These are phyloP conservation scores for Apiotrichum porosum DNA, from an alignment of 1,284 basidiomycete species.

Conservation along the genomic window DNA sequence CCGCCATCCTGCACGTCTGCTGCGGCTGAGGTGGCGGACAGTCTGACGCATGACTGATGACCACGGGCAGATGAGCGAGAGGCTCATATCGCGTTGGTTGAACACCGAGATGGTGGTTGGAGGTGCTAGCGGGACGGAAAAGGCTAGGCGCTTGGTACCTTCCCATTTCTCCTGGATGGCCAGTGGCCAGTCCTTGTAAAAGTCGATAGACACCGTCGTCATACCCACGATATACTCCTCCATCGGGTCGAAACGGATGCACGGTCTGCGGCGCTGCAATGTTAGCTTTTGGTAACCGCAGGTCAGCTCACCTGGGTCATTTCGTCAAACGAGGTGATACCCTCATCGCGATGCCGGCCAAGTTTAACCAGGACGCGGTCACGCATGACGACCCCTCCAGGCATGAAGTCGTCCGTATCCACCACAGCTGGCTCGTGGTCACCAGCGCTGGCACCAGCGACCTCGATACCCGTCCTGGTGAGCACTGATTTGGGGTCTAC, in stretches of 20 bases:
- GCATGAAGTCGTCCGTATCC: constrained; percentile 18
- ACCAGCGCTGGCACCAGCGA: constrained; percentile 37
- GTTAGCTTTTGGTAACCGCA: background rate
- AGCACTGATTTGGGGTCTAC: constrained; percentile 38
- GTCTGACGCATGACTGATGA: constrained; percentile 8
- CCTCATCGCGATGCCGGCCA: constrained; percentile 36
- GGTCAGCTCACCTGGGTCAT: constrained; percentile 23
- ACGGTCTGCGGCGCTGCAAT: constrained; percentile 35
- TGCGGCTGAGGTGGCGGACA: background rate
- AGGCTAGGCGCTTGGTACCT: constrained; percentile 38
- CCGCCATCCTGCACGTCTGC: background rate
- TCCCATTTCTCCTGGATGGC: constrained; percentile 27
- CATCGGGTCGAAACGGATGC: constrained; percentile 31
- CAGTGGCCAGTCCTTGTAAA: constrained; percentile 42
- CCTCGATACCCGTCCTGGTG: constrained; percentile 31
- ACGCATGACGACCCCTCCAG: constrained; percentile 36
- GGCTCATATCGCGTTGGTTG: constrained; percentile 40
- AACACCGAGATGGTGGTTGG: constrained; percentile 40
- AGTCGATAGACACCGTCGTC: constrained; percentile 39
- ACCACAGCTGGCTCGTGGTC: constrained; percentile 26
- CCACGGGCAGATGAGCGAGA: constrained; percentile 24
- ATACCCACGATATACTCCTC: constrained; percentile 45
- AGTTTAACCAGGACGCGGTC: constrained; percentile 46
- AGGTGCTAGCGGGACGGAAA: constrained; percentile 34
- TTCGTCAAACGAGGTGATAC: constrained; percentile 35